Conservation (phyloP, 805 yeast genomes). For the Candida krabiensis region DNA sequence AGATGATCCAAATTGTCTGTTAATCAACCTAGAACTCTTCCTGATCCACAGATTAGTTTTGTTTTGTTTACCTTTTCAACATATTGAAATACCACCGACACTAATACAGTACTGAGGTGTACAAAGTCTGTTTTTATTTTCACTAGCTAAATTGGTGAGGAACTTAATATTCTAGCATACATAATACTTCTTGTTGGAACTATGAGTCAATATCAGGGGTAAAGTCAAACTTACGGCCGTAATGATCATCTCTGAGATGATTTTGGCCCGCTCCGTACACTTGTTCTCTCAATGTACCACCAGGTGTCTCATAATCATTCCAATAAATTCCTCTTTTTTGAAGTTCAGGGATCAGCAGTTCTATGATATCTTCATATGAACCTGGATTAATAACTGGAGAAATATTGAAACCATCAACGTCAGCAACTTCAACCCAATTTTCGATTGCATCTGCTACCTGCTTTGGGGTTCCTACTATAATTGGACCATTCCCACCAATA, state of each 20-base stretch:
- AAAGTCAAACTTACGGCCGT: slow-evolving; percentile 6
- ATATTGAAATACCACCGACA: too few relatives aligned
- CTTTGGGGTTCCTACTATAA: slow-evolving; percentile 35
- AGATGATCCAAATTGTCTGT: too few relatives aligned
- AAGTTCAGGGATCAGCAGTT: slow-evolving; percentile 31
- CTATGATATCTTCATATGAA: slow-evolving; percentile 38
- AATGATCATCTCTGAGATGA: slow-evolving; percentile 7
- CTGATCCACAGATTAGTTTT: too few relatives aligned
- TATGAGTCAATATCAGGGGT: too few relatives aligned
- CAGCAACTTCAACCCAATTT: slow-evolving; percentile 38
- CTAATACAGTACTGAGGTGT: too few relatives aligned
- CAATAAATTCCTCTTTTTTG: slow-evolving; percentile 31
- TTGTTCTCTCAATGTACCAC: slow-evolving; percentile 39
- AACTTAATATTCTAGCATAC: too few relatives aligned
- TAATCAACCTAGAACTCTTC: too few relatives aligned
- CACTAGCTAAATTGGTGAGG: too few relatives aligned
- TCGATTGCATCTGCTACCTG: slow-evolving; percentile 42
- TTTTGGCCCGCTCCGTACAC: slow-evolving; percentile 26
- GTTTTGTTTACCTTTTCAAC: too few relatives aligned
- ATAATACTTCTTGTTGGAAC: too few relatives aligned
- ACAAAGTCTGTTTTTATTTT: too few relatives aligned
- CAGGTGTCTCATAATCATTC: slow-evolving; percentile 36
- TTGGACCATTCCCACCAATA: slow-evolving; percentile 32
- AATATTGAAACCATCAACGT: slow-evolving; percentile 45
- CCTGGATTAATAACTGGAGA: slow-evolving; percentile 38